Evolutionary conservation across 148 eudicot genomes (phyloP).

Genomic region (Nyssa sinensis): DNA sequence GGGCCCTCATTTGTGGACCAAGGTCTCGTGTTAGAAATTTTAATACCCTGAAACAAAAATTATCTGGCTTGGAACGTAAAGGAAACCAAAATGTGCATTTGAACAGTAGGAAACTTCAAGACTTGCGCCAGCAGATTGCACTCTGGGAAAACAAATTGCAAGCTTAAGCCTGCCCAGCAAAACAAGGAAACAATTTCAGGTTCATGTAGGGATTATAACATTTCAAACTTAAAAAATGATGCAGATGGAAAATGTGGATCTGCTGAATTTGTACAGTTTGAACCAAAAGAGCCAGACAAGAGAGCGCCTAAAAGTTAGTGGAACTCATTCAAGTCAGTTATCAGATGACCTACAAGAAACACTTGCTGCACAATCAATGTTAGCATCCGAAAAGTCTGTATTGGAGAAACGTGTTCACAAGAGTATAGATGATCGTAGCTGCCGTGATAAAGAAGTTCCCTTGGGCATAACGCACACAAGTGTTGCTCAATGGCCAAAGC

Average conservation of each 20-base stretch:
- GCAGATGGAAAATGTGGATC: constrained; percentile 28
- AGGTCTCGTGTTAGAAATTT: constrained; percentile 30
- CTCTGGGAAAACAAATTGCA: constrained; percentile 59
- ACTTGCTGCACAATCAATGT: constrained; percentile 10
- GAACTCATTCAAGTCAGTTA: constrained; percentile 16
- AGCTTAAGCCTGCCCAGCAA: constrained; percentile 42
- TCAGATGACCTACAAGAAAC: constrained; percentile 19
- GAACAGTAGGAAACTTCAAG: constrained; percentile 52
- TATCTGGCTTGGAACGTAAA: constrained; percentile 32
- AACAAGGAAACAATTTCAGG: constrained; percentile 34
- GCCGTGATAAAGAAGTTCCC: constrained; percentile 17
- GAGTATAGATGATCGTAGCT: constrained; percentile 17
- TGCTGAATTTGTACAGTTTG: constrained; percentile 25
- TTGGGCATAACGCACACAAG: constrained; percentile 17
- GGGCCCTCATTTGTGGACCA: constrained; percentile 24
- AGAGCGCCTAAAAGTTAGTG: constrained; percentile 44
- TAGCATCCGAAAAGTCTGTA: constrained; percentile 21
- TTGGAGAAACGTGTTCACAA: constrained; percentile 18
- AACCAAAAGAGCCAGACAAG: constrained; percentile 35
- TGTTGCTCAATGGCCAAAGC: constrained; percentile 17
- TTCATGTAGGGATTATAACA: constrained; percentile 27
- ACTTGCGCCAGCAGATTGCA: constrained; percentile 64
- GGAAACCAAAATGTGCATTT: constrained; percentile 30
- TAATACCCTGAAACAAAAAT: constrained; percentile 19
- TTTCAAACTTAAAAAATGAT: constrained; percentile 19